Evolutionary conservation across 2,329 filamentous ascomycete species (phyloP).

Genomic region (Alternaria novae-zelandiae): DNA sequence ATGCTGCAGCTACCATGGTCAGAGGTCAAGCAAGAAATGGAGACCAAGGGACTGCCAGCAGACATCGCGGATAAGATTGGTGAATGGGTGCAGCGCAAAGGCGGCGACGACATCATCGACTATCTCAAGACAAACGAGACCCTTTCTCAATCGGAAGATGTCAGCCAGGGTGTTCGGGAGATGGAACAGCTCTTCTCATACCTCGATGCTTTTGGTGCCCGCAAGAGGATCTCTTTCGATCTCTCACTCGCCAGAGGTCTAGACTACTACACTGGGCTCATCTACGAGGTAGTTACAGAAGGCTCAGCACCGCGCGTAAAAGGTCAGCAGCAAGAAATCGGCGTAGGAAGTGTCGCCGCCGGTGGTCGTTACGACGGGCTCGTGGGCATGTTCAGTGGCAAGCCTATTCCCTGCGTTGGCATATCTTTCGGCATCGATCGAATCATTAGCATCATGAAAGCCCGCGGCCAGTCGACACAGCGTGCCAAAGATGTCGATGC

Average conservation of each 20-base stretch:
- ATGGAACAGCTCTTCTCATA: constrained; percentile 83
- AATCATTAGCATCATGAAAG: constrained; percentile 91
- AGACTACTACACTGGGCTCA: constrained; percentile 91
- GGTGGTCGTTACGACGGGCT: constrained; percentile 92
- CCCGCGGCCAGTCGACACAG: constrained; percentile 68
- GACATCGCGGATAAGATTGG: constrained; percentile 87
- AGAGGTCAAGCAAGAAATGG: constrained; percentile 92
- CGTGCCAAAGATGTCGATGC: constrained; percentile 82
- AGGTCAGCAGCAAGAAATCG: constrained; percentile 57
- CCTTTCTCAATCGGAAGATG: constrained; percentile 66
- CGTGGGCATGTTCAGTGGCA: constrained; percentile 90
- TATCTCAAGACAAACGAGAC: constrained; percentile 33
- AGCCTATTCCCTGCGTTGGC: constrained; percentile 88
- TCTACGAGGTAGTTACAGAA: constrained; percentile 88
- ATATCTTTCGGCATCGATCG: constrained; percentile 95
- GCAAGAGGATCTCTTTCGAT: constrained; percentile 83
- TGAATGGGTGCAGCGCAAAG: constrained; percentile 79
- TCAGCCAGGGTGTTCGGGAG: constrained; percentile 78
- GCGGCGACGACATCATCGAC: constrained; percentile 72
- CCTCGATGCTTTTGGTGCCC: constrained; percentile 75
- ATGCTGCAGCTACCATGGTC: constrained; percentile 68
- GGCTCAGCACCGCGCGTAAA: constrained; percentile 65
- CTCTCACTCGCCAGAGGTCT: constrained; percentile 87
- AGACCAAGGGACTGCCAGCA: constrained; percentile 81
- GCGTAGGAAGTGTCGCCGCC: constrained; percentile 86